phyloP scores from a whole-genome alignment of 352 stramenopile genomes.

The Phytophthora citrophthora region DNA sequence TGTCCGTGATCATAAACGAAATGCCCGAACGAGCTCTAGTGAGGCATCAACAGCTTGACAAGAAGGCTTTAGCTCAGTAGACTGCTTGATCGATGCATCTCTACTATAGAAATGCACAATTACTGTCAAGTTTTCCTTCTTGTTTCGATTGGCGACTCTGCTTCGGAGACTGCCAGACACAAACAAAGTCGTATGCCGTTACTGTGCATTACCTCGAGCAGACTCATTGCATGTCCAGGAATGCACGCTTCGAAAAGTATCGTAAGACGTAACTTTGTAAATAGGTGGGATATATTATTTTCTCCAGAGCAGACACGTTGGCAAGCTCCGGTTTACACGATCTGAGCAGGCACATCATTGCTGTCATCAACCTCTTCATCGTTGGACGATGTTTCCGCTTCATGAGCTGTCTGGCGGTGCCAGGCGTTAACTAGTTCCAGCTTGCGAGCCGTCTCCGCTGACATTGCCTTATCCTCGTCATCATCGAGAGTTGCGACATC shows the following conservation, averaged over 20 bases:
- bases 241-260: too few relatives aligned
- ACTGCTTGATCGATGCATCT: too few relatives aligned
- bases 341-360: slow-evolving; percentile 27
- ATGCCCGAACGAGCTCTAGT: background rate
- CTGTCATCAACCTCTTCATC: slow-evolving; percentile 16
- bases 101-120: background rate
- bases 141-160: too few relatives aligned
- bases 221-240: too few relatives aligned
- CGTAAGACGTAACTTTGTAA: slow-evolving; percentile 19
- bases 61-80: background rate
- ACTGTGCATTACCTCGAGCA: background rate
- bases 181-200: background rate
- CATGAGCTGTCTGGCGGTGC: slow-evolving; percentile 51
- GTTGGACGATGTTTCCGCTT: slow-evolving; percentile 21
- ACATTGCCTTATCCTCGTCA: slow-evolving; percentile 38
- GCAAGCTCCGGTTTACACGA: slow-evolving; percentile 34
- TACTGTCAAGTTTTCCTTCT: too few relatives aligned
- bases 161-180: background rate
- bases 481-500: slow-evolving; percentile 21
- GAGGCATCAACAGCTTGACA: background rate
- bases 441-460: slow-evolving; percentile 59
- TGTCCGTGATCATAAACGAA: background rate
- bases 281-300: slow-evolving; percentile 40
- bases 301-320: background rate
- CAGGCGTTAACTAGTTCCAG: slow-evolving; percentile 77